Evolutionary conservation across 306 rosid genomes (phyloP).

Genomic region (Biancaea sappan): DNA sequence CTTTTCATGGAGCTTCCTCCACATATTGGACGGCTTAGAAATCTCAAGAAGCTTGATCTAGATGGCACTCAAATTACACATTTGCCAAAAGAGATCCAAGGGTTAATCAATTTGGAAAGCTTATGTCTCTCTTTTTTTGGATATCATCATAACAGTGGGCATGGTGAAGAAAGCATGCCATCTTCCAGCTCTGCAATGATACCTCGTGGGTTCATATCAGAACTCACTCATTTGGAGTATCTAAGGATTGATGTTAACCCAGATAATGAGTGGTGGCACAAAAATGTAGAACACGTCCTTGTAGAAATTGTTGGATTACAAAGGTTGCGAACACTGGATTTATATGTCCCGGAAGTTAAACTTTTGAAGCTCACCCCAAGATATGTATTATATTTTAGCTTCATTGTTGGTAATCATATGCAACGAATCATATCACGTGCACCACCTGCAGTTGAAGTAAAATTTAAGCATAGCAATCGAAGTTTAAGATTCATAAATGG

Average conservation of each 20-base stretch:
- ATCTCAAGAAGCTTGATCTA: background rate
- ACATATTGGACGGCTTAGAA: background rate
- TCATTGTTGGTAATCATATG: background rate
- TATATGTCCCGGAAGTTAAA: background rate
- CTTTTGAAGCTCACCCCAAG: background rate
- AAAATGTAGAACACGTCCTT: background rate
- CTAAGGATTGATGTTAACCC: conserved; percentile 7
- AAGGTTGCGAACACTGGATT: background rate
- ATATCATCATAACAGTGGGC: background rate
- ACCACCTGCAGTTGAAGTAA: background rate
- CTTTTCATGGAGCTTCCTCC: background rate
- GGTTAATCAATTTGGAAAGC: background rate
- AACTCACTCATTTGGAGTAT: background rate
- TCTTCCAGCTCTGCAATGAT: background rate
- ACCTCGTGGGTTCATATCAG: background rate
- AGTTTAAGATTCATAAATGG: conserved; percentile 14
- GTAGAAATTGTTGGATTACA: background rate
- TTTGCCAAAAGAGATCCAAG: background rate
- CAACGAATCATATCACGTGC: conserved; percentile 7
- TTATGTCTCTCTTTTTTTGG: background rate
- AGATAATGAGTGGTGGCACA: conserved; percentile 16
- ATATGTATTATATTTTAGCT: background rate
- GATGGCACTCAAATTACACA: background rate
- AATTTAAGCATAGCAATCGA: background rate
- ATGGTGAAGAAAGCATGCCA: background rate